Evolutionary conservation across 2,329 filamentous ascomycete species (phyloP), one percentile per base, ranked within the genome.

Genomic region (Tolypocladium pustulatum): DNA sequence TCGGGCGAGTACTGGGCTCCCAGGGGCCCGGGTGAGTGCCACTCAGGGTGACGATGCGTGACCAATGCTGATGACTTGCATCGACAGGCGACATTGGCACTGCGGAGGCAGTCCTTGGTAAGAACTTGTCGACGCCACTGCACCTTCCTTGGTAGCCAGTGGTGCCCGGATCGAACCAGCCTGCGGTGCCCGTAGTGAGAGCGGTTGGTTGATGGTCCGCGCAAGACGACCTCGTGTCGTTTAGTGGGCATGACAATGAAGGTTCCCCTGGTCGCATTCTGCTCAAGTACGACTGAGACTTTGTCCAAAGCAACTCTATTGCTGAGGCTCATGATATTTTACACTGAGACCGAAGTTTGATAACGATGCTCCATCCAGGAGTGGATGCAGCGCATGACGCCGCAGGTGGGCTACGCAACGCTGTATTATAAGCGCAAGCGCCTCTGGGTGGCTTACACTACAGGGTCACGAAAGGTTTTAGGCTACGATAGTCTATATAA

Each of bases 1-100:
- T 86, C 85, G 6, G 88, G 87, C 9, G 75, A 89, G 71, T 89
- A 83, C 65, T 90, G 87, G 88, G 88, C 87, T 38, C 88, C 87
- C 2, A 76, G 86, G 63, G 88, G 87, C 63, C 80, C 87, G 59
- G 74, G 85, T 87, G 73, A 74, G 81, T 73, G 63, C 67, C 55
- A 12, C 20, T 10, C 40, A 22, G 17, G 10, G 10, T 32, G 17
- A 5, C 15, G 9, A 3, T 13, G 7, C 3, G 25, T 6, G 30
- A 2, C 17, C 25, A n/a, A 20, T 25, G 17, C 56, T 57, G 25
- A 57, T 12, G 22, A n/a, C 10, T 25, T n/a, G 8, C 27, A 40
- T 38, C 17, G 2, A 58, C 59, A 74, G 85, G 83, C 60, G 86
- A 89, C 67, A 89, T 89, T 67, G 86, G 86, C 13, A 89, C 85